These are phyloP conservation scores for Aspergillus taichungensis DNA, from an alignment of 495 filamentous ascomycete species.

Conservation along the genomic window DNA sequence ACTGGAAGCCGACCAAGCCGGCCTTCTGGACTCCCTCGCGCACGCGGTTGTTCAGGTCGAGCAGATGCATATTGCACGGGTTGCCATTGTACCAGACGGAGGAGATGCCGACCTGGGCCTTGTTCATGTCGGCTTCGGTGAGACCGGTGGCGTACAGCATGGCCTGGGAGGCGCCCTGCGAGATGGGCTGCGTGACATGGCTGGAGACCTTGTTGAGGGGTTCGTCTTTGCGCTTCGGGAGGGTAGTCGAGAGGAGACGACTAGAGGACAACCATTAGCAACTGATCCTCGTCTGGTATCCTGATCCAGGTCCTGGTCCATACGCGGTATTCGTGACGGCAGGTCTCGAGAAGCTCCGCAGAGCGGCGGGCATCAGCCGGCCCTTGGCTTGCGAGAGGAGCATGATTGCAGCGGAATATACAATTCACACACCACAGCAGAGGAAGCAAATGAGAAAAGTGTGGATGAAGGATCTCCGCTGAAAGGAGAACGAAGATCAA, in stretches of 20 bases:
- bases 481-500: background rate
- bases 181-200: constrained; percentile 86
- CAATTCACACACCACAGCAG: background rate
- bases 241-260: constrained; percentile 41
- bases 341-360: constrained; percentile 26
- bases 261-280: constrained; percentile 19
- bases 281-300: background rate
- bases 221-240: constrained; percentile 31
- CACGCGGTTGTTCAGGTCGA: constrained; percentile 76
- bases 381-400: constrained; percentile 33
- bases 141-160: constrained; percentile 97
- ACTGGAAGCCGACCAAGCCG: constrained; percentile 77
- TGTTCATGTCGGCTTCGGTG: constrained; percentile 74
- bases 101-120: constrained; percentile 93
- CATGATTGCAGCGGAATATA: constrained; percentile 19
- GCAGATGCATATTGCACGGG: constrained; percentile 97
- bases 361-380: constrained; percentile 30
- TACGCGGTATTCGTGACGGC: constrained; percentile 12
- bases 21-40: constrained; percentile 76
- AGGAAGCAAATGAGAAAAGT: constrained; percentile 5
- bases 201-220: constrained; percentile 74
- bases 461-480: constrained; percentile 4
- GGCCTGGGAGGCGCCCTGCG: constrained; percentile 95
- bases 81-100: constrained; percentile 87
- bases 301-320: too few species aligned